Percentiles rank a stretch among this genome's conserved stretches.
Evolutionary conservation across 2,329 filamentous ascomycete genomes (phyloP).

Genomic region (Fusarium keratoplasticum): DNA sequence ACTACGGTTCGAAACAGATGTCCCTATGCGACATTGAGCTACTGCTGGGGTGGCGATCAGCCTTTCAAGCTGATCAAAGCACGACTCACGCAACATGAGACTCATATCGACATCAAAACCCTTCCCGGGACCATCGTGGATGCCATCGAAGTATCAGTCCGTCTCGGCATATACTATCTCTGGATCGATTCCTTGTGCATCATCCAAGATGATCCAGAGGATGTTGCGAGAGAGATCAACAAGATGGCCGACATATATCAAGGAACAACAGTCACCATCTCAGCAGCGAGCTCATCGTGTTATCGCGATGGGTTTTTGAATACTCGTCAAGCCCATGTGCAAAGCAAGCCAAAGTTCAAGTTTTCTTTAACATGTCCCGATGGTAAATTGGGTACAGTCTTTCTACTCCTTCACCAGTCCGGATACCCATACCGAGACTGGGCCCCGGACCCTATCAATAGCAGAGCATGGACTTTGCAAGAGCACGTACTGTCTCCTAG

Average conservation of each 20-base stretch:
- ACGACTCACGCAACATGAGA: not conserved
- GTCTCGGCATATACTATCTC: not conserved
- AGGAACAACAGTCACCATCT: not conserved
- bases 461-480: not conserved
- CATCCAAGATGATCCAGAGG: not conserved
- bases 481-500: not conserved
- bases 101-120: not conserved
- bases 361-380: not conserved
- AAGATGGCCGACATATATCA: not conserved
- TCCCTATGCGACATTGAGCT: not conserved
- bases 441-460: not conserved
- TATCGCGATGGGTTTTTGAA: not conserved
- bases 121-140: not conserved
- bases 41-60: not conserved
- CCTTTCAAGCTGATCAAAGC: not conserved
- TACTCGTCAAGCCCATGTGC: not conserved
- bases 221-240: not conserved
- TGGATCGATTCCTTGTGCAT: not conserved
- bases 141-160: not conserved
- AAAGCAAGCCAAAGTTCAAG: not conserved
- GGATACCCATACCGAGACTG: not conserved
- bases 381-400: not conserved
- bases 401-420: not conserved
- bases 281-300: not conserved
- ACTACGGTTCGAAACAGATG: not conserved